Conservation (phyloP, 306 rosid genomes). For the Geum urbanum region DNA sequence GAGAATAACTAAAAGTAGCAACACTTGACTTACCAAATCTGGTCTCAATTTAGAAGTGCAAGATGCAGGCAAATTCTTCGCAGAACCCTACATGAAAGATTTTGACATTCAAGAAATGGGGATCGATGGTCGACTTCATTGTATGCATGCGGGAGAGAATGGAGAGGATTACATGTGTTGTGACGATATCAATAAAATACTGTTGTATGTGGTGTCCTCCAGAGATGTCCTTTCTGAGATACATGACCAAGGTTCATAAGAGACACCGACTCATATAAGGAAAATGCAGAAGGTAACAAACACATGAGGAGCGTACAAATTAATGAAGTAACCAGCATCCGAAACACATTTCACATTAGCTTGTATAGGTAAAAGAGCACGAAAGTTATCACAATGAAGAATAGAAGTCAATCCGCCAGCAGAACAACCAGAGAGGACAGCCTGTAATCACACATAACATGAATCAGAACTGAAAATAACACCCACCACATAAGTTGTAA, state of each 20-base stretch:
- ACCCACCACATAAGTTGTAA: not conserved
- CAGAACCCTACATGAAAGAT: slow-evolving; percentile 51
- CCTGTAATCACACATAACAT: slow-evolving; percentile 45
- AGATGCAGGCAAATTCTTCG: slow-evolving; percentile 63
- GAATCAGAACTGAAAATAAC: slow-evolving; percentile 11
- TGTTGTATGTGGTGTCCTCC: slow-evolving; percentile 58
- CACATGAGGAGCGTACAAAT: slow-evolving; percentile 44
- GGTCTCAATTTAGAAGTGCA: slow-evolving; percentile 80
- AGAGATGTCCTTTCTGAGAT: slow-evolving; percentile 73
- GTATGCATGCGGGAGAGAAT: slow-evolving; percentile 6
- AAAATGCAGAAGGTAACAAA: not conserved
- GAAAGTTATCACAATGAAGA: slow-evolving; percentile 79
- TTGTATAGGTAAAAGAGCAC: slow-evolving; percentile 48
- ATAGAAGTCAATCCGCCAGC: slow-evolving; percentile 92
- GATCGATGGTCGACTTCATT: slow-evolving; percentile 1
- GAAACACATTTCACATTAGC: slow-evolving; percentile 79
- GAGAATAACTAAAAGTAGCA: not conserved
- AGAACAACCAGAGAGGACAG: slow-evolving; percentile 90
- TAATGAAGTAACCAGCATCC: slow-evolving; percentile 93
- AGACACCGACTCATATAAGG: slow-evolving; percentile 5
- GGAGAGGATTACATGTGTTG: slow-evolving; percentile 57
- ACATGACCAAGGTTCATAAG: slow-evolving; percentile 14
- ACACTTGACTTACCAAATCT: slow-evolving; percentile 49
- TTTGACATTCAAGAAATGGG: slow-evolving; percentile 12
- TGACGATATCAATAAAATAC: slow-evolving; percentile 55